Base-by-base conservation (phyloP, 2,329 filamentous ascomycete genomes). In the Neonectria sp. region DNA sequence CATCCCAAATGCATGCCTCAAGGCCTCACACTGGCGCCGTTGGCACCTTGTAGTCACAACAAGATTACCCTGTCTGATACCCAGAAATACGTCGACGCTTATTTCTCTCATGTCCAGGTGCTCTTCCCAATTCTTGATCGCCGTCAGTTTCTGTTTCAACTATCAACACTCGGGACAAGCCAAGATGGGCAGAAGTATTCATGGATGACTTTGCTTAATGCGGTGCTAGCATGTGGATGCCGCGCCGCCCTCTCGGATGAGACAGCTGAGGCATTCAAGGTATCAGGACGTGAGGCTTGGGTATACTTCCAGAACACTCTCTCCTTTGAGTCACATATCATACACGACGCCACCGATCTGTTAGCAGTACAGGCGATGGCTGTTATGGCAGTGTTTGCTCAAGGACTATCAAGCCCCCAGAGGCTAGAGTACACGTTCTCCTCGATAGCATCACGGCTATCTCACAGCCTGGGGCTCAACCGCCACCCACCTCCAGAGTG, bases 321-420 rank as follows among this genome's bases (percentile, higher is more conserved):
- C 2, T 57, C 6, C 4, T 63, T 40, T 17, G 43, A 63, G n/a
- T 31, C 60, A 4, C 11, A 57, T 3, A 65, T 65, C 1, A 25
- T 60, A 6, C 37, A 65, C 33, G n/a, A 6, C 11, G 21, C 51
- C 17, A 55, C 63, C 25, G 57, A 60, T 17, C 49, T 60, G 1
- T 13, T 65, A n/a, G 63, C 21, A 3, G 63, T 60, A 2, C 56
- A 65, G 24, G 63, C 63, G 3, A 27, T 56, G 6, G 56, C 63
- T 4, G 63, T 65, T 11, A 35, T 65, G 56, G 46, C 63, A 6
- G 43, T 65, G 17, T 65, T 65, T 40, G 55, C 63, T 12, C 63
- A 65, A 35, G 63, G 63, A 6, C 4, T 65, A 12, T 60, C 63
- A 7, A 49, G 63, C 29, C 63, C 63, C 2, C 63, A 65, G n/a